Evolutionary conservation across 2,329 filamentous ascomycete genomes (phyloP).

Genomic region (Magnaporthales sp.): DNA sequence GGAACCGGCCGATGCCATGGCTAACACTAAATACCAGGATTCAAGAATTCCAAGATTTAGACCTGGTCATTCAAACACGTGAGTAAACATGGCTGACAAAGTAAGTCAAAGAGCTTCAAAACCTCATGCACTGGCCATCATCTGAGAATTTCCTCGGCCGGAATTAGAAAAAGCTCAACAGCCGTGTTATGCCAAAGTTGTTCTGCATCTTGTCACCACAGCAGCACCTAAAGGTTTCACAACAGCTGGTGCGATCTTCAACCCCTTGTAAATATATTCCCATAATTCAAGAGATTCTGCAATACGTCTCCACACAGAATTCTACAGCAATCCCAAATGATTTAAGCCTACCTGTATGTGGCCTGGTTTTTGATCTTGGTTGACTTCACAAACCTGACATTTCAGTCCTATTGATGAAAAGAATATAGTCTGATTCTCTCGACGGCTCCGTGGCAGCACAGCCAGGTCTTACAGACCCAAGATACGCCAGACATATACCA

Average conservation of each 20-base stretch:
- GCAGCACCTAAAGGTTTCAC: neutral
- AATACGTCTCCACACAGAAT: neutral
- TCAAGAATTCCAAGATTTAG: neutral
- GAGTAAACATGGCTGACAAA: neutral
- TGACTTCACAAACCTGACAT: neutral
- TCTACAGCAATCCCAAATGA: neutral
- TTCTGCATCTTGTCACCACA: neutral
- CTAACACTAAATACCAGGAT: neutral
- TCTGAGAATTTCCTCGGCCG: neutral
- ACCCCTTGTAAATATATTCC: neutral
- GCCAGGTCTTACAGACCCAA: slow-evolving; percentile 4
- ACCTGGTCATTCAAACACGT: neutral
- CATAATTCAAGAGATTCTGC: neutral
- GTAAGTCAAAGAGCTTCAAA: neutral
- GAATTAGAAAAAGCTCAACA: neutral
- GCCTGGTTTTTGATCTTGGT: neutral
- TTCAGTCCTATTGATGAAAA: neutral
- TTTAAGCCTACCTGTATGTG: neutral
- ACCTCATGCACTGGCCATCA: neutral
- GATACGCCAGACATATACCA: slow-evolving; percentile 3
- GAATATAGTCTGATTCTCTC: neutral
- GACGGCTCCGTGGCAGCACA: neutral
- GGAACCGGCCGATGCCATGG: neutral
- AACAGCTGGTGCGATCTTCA: neutral
- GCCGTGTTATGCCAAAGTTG: neutral